Percentiles rank a stretch among this genome's conserved stretches.
Evolutionary conservation across 805 yeast species (phyloP).

Genomic region (Alloascoidea africana): DNA sequence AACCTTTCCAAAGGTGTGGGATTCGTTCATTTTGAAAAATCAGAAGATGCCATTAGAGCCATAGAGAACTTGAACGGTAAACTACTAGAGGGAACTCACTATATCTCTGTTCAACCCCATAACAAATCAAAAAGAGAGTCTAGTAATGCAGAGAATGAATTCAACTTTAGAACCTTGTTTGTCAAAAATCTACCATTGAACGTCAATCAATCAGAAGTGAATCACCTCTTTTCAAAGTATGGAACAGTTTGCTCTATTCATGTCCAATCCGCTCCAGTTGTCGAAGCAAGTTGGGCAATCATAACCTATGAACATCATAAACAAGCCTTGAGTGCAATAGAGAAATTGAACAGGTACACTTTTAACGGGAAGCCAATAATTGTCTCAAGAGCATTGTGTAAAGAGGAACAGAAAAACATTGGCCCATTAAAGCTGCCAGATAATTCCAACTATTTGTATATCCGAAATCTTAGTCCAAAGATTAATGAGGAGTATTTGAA

Average conservation of each 20-base stretch:
- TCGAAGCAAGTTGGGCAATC: not conserved
- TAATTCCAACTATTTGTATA: slow-evolving; percentile 21
- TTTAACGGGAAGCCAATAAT: slow-evolving; percentile 4
- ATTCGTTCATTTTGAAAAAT: slow-evolving; percentile 22
- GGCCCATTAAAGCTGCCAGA: slow-evolving; percentile 8
- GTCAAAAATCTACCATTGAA: slow-evolving; percentile 19
- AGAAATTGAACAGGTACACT: slow-evolving; percentile 4
- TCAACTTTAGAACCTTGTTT: slow-evolving; percentile 13
- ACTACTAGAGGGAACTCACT: slow-evolving; percentile 14
- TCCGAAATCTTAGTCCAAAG: slow-evolving; percentile 15
- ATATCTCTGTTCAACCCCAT: slow-evolving; percentile 15
- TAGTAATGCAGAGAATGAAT: slow-evolving; percentile 17
- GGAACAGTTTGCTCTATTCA: slow-evolving; percentile 7
- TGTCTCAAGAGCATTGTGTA: slow-evolving; percentile 2
- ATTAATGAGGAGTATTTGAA: slow-evolving; percentile 6
- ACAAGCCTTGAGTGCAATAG: not conserved
- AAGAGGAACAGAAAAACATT: slow-evolving; percentile 10
- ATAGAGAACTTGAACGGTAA: slow-evolving; percentile 18
- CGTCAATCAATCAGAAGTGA: slow-evolving; percentile 15
- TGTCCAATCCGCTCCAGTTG: not conserved
- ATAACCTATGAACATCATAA: not conserved
- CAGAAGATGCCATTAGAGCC: slow-evolving; percentile 19
- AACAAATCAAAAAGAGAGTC: not conserved
- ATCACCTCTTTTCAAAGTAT: not conserved
- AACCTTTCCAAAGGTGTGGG: slow-evolving; percentile 17